These are phyloP conservation scores for Salix udensis DNA, from an alignment of 345 rosid species.

Conservation along the genomic window DNA sequence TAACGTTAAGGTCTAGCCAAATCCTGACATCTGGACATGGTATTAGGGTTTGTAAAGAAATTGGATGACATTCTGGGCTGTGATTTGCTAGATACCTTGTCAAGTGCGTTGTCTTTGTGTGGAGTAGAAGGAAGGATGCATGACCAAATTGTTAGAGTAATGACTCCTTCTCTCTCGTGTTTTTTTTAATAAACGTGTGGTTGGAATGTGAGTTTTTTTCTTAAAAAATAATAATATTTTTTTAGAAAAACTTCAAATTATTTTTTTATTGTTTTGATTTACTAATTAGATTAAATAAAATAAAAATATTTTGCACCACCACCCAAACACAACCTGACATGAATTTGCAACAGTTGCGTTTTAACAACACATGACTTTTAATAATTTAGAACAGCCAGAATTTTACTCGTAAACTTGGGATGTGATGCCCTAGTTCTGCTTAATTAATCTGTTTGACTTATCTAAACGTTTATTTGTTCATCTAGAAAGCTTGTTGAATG, in stretches of 20 bases:
- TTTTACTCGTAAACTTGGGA: too few relatives aligned
- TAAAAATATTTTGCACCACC: too few relatives aligned
- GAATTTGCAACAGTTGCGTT: not conserved
- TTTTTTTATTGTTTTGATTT: too few relatives aligned
- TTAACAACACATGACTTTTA: not conserved
- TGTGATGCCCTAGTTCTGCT: not conserved
- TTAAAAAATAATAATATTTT: too few relatives aligned
- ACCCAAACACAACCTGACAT: too few relatives aligned
- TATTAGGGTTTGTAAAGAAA: not conserved
- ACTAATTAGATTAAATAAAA: too few relatives aligned
- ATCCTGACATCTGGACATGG: not conserved
- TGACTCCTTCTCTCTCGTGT: too few relatives aligned
- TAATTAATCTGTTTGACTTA: not conserved
- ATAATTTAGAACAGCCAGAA: too few relatives aligned
- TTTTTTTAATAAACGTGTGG: not conserved
- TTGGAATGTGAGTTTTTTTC: too few relatives aligned
- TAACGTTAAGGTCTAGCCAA: not conserved
- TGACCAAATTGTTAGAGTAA: not conserved
- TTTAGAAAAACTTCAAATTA: too few relatives aligned
- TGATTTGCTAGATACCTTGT: not conserved
- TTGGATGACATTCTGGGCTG: not conserved
- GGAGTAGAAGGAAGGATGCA: not conserved
- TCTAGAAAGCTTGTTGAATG: not conserved
- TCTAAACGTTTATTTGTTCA: not conserved
- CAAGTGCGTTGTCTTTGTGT: not conserved